Conservation (phyloP, 148 eudicot species). For the Nepenthes mirabilis region DNA sequence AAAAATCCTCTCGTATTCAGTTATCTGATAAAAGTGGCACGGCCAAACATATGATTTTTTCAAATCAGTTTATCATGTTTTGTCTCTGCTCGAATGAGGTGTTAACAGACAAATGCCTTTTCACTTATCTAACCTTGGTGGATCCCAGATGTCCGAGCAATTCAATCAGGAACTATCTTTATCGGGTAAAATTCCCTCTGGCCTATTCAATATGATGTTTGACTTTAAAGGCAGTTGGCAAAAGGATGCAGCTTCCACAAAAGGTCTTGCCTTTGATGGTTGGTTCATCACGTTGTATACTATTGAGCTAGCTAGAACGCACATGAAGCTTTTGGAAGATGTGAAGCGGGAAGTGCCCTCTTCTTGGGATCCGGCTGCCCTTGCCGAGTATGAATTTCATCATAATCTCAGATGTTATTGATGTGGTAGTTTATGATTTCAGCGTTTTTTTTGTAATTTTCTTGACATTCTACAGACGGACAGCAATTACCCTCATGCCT, state of each 20-base stretch:
- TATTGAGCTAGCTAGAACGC: slow-evolving; percentile 62
- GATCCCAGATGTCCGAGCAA: slow-evolving; percentile 76
- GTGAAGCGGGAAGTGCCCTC: slow-evolving; percentile 80
- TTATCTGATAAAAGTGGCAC: no score
- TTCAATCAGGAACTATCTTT: slow-evolving; percentile 67
- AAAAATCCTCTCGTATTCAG: no score
- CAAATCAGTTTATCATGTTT: no score
- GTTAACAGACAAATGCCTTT: no score
- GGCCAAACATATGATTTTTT: no score
- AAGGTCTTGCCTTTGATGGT: slow-evolving; percentile 80
- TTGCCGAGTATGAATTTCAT: slow-evolving; percentile 55
- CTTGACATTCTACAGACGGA: no score
- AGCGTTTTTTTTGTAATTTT: neutral
- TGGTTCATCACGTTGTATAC: slow-evolving; percentile 76
- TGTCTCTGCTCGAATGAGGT: no score
- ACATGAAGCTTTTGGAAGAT: slow-evolving; percentile 47
- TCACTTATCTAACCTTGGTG: neutral
- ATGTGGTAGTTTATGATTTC: neutral
- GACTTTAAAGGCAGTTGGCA: slow-evolving; percentile 72
- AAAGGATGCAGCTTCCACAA: slow-evolving; percentile 70
- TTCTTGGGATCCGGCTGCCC: slow-evolving; percentile 81
- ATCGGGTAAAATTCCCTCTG: slow-evolving; percentile 96
- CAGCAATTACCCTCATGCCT: neutral
- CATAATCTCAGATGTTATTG: neutral
- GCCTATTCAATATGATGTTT: slow-evolving; percentile 72